Conservation (phyloP, 805 yeast species). For the Metschnikowia koreensis region DNA sequence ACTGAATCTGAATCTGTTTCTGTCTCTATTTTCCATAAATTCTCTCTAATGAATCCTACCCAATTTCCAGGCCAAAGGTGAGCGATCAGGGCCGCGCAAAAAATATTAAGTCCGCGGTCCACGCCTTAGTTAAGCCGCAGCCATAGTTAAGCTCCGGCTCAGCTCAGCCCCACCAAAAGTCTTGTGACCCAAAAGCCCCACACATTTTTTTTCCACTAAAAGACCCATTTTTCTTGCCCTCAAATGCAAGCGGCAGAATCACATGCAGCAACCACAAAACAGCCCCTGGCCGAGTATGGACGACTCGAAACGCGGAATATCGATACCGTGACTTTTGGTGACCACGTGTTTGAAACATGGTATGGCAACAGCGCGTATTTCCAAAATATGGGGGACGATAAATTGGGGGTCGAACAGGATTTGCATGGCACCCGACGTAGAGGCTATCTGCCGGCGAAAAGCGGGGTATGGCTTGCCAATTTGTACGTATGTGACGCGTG, state of each 20-base stretch:
- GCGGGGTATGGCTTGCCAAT: slow-evolving; percentile 53
- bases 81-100: too few species aligned
- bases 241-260: neutral
- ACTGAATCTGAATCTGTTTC: too few species aligned
- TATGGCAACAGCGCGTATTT: slow-evolving; percentile 84
- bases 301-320: slow-evolving; percentile 63
- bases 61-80: too few species aligned
- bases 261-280: neutral
- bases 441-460: slow-evolving; percentile 7
- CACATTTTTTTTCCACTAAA: too few species aligned
- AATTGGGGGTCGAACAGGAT: slow-evolving; percentile 19
- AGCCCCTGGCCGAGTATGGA: slow-evolving; percentile 46
- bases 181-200: too few species aligned
- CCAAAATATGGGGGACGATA: slow-evolving; percentile 29
- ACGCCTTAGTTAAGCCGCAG: too few species aligned
- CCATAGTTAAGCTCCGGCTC: too few species aligned
- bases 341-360: slow-evolving; percentile 74
- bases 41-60: too few species aligned
- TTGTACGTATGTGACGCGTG: slow-evolving; percentile 78
- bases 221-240: neutral
- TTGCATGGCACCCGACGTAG: slow-evolving; percentile 9
- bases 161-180: too few species aligned
- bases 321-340: slow-evolving; percentile 63
- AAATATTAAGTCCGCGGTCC: too few species aligned
- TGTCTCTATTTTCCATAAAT: too few species aligned